phyloP scores from a whole-genome alignment of 805 yeast genomes.

The Yarrowia porcina region DNA sequence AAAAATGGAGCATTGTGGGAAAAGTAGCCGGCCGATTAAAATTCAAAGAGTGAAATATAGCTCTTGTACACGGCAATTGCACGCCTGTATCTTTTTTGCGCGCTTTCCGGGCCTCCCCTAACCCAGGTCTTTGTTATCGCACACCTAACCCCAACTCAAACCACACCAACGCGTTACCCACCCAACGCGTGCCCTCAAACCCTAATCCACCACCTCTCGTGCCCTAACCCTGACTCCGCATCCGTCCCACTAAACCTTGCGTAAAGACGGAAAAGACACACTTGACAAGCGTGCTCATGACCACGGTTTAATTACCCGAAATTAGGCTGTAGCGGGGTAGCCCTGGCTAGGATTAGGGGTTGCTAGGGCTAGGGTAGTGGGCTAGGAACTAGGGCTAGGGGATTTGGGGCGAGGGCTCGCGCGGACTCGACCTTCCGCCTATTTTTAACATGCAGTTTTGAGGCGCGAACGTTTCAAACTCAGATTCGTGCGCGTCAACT shows the following conservation, averaged over 20 bases:
- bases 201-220: not conserved
- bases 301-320: not conserved
- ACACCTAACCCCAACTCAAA: not conserved
- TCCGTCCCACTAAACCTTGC: constrained; percentile 12
- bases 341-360: too few relatives aligned
- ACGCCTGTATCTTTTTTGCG: too few relatives aligned
- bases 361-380: too few relatives aligned
- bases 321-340: not conserved
- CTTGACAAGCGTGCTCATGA: constrained; percentile 1
- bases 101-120: not conserved
- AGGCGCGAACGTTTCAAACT: constrained; percentile 23
- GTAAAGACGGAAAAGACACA: constrained; percentile 7
- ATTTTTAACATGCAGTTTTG: constrained; percentile 11
- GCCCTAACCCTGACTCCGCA: constrained; percentile 6
- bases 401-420: too few relatives aligned
- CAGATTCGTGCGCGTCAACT: not conserved
- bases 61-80: not conserved
- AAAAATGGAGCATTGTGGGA: too few relatives aligned
- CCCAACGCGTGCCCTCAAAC: not conserved
- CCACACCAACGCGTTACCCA: constrained; percentile 14
- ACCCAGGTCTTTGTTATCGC: not conserved
- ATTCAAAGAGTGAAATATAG: too few relatives aligned
- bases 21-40: too few relatives aligned
- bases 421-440: not conserved
- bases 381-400: too few relatives aligned